Evolutionary conservation across 768 basidiomycete species (phyloP), one percentile per base, ranked within the genome.

Genomic region (Krasilnikovozyma curviuscula): DNA sequence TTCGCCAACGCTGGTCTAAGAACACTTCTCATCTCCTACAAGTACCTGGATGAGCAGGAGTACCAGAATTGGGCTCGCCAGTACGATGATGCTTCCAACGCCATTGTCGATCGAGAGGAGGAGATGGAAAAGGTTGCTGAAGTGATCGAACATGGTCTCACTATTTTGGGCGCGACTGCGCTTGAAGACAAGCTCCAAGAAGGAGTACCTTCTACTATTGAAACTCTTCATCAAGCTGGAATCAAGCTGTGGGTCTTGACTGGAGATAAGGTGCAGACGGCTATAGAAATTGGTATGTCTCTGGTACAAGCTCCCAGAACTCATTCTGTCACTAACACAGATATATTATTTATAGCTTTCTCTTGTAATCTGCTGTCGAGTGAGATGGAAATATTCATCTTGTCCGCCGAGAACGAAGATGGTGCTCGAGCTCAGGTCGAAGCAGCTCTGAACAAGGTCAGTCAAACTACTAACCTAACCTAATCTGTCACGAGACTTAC

Each of bases 211-310:
- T 89, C 93, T 49, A 81, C 91, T 2, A 97, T 98, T 55, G 86
- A 85, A 56, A 79, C 73, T 47, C 70, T 98, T 16, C 86, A 93
- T 58, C 70, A 73, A 25, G 91, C 91, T 2, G 91, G 91, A 12
- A 93, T 98, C 69, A 98, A 95, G 66, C 64, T 98, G 2, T 98
- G 91, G 91, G 50, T 52, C 1, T 32, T 9, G 1, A 10, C 48
- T 81, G 83, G 89, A 24, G 91, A 98, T 67, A 98, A 98, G 65
- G 71, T 95, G 1, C 89, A 97, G 64, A 98, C 91, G 1, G 91
- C 91, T 13, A 95, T 98, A 60, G 91, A 95, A 63, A 97, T 98
- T 54, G 91, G 73, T 71, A 46, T 6, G 50, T 14, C 59, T 56
- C 21, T 6, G 14, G 37, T 50, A 37, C 19, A 13, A 33, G 16